Base-by-base conservation (phyloP, 31 red algal genomes). In the Odonthalia washingtoniensis region DNA sequence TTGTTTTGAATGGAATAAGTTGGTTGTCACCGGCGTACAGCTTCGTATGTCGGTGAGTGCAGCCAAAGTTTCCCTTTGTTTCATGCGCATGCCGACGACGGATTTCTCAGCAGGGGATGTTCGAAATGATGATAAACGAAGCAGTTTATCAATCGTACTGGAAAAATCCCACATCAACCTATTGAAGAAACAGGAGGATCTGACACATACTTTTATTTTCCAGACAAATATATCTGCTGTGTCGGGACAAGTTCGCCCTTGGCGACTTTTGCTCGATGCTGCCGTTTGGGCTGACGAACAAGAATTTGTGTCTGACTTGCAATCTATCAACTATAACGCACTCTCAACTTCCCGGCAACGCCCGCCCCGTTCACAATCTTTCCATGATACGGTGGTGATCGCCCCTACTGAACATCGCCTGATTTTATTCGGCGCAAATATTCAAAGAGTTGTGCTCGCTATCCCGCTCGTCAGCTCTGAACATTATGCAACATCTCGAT, bases 241-340 rank as follows among this genome's bases (percentile, higher is more conserved):
- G 30, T 93, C 78, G 12, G 91, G 91, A 78, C 84, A 93, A 45
- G 36, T 93, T 37, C 74, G 84, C 37, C 91, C 91, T 24, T 93
- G 84, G 84, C 63, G 80, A n/a, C 62, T 93, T 42, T 42, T 93
- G 6, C 35, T 86, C 18, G 91, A 93, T 70, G 91, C 91, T 30
- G 91, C 91, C 18, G 76, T 86, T 3, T 93, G 91, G 91, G 91
- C 91, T 28, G 91, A 93, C 68, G 91, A 93, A 49, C 84, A 93
- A 62, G 91, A 93, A 37, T 84, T 93, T 68, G 84, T 93, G 52
- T 87, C 91, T 49, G 91, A 93, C 62, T 52, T 93, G 27, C 91
- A 93, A 72, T 52, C 75, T 14, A 87, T 93, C 60, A 88, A 93
- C 64, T 93, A 93, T 65, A 73, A 57, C 36, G 78, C 65, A 34